Evolutionary conservation across 2,329 filamentous ascomycete genomes (phyloP).

Genomic region (Aspergillus sp.): DNA sequence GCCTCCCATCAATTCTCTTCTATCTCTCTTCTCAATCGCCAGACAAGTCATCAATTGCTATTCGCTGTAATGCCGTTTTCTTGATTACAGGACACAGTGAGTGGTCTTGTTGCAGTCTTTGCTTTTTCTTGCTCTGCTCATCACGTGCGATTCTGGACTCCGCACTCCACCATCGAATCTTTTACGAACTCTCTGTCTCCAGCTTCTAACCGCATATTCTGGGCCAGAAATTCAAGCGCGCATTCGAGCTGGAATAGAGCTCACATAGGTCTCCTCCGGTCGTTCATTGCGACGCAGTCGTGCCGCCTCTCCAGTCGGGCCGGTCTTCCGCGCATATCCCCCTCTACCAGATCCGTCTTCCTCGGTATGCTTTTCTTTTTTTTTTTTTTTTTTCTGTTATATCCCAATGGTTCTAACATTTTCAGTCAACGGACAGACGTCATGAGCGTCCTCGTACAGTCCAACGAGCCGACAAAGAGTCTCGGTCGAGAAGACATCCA

Average conservation of each 20-base stretch:
- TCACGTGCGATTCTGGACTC: no score
- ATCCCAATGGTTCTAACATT: no score
- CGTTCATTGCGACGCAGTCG: not conserved
- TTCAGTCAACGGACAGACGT: not conserved
- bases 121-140: no score
- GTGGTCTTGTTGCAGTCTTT: no score
- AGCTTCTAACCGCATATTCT: no score
- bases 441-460: not conserved
- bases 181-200: no score
- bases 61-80: no score
- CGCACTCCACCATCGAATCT: no score
- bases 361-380: not conserved
- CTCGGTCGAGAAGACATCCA: slow-evolving; percentile 11
- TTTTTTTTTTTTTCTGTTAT: not conserved
- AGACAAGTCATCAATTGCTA: no score
- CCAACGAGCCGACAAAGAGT: not conserved
- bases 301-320: not conserved
- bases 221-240: not conserved
- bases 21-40: no score
- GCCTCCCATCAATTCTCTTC: no score
- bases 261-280: rapidly evolving
- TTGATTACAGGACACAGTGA: no score
- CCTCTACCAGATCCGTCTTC: not conserved
- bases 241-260: not conserved
- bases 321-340: not conserved